Evolutionary conservation across 2,329 filamentous ascomycete genomes (phyloP), one percentile per base, ranked within the genome.

Genomic region (Sporothrix euskadiensis): DNA sequence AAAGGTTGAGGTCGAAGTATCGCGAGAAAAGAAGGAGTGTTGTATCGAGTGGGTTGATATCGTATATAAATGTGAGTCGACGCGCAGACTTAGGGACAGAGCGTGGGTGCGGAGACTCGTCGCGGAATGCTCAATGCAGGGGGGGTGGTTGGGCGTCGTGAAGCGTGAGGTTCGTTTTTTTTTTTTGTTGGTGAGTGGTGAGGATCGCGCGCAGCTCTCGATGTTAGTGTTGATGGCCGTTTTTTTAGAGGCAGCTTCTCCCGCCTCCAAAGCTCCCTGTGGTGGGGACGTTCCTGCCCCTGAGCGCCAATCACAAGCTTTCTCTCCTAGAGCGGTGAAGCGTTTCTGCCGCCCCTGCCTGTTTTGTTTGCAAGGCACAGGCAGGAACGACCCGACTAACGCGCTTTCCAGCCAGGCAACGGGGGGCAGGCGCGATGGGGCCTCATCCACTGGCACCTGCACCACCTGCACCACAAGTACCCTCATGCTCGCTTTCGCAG

Each of bases 311-410:
- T 74, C 61, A 71, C 69, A 16, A 44, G 44, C 16, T 56, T 22
- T 19, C 14, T 32, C 16, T 32, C 3, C 3, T 19, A 73, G 70
- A 39, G 75, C 75, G 75, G 75, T 76, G 74, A 75, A 57, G 5
- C 16, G 1, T 71, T 75, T 75, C 71, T 76, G 75, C 75, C 75
- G 16, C 39, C 30, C 8, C 8, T 66, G 39, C 66, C 49, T 32
- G 56, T 56, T 57, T 71, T 72, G 69, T 73, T 73, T 72, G 69
- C 61, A 61, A 69, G 41, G 61, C 22, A n/a, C 44, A 44, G 69
- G 74, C 52, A 75, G 71, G 63, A 65, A 66, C 73, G 41, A 61
- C 57, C 68, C 66, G 10, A 47, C 19, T 35, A 5, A n/a, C 63
- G 65, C 49, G 73, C 65, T n/a, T 30, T 10, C 41, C 39, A 69